Evolutionary conservation across 208 protist genomes (phyloP), one percentile per base, ranked within the genome.

Genomic region (Tritrichomonas musculus): DNA sequence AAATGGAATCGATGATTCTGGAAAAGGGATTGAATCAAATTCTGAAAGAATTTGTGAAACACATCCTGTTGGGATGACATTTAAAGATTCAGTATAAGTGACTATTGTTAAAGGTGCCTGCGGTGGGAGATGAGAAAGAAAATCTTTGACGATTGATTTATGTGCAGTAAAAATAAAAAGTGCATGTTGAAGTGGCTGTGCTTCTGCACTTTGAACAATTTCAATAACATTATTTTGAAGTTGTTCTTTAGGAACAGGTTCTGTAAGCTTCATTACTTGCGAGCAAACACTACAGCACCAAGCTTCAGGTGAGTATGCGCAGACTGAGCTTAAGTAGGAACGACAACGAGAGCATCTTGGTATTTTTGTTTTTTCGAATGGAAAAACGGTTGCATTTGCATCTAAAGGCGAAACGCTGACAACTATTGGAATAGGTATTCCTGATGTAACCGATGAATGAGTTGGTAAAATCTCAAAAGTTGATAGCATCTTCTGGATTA

Each of bases 11-110:
- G 41, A 39, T 25, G 9, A 0, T 39, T 13, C 20, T 8, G 77
- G 77, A 47, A 88, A 88, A 57, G 41, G 77, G 39, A 57, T 88
- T 1, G 77, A 47, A 57, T 88, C 77, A n/a, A 53, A 88, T 88
- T 88, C 47, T 17, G 14, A n/a, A 8, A 88, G 36, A 20, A 57
- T 57, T 88, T 88, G 41, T 8, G 0, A 57, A 60, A 57, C 47
- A 60, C n/a, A 53, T 25, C n/a, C 9, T 22, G 30, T 57, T 39
- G 47, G 41, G 17, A 60, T 57, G 1, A 60, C 39, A 57, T 88
- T 88, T 22, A 57, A 20, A 47, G 9, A 14, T 22, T 88, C 77
- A 39, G 77, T 88, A 50, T 57, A 88, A 20, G 77, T 88, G 14
- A 39, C 47, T 0, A 88, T 17, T 33, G 22, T 88, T 39, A 88